Base-by-base conservation (phyloP, 768 basidiomycete genomes). In the Phylloporus sp. region DNA sequence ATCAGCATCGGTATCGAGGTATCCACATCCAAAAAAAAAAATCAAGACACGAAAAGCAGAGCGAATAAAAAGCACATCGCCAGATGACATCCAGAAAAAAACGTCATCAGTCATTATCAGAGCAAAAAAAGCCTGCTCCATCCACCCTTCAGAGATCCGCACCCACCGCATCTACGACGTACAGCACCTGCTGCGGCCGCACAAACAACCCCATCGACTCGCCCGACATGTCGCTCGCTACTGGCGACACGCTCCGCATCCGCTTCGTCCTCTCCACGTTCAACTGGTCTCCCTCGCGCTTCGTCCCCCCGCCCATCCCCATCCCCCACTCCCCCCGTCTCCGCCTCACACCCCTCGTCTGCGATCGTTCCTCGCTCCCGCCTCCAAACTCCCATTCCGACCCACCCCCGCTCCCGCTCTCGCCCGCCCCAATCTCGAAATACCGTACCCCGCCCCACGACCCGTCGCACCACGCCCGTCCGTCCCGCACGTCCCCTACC, bases 401-500 rank as follows among this genome's bases (percentile, higher is more conserved):
- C 11, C 76, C 71, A 4, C 64, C 70, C 13, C 64, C 64, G 4
- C n/a, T n/a, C n/a, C n/a, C n/a, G n/a, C n/a, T n/a, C n/a, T n/a
- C n/a, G n/a, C n/a, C n/a, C n/a, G n/a, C n/a, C n/a, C 79, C 79
- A 52, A 90, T 82, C 50, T 92, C 88, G 58, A 93, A 93, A 65
- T 91, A 92, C 21, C 82, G 77, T 35, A 90, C 70, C 0, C 90
- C 91, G 23, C 80, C 81, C 82, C 85, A 86, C 0, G 78, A 76
- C 1, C 91, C 91, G 55, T 94, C 90, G 59, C 89, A 78, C 90
- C 90, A 93, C 48, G 78, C 79, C n/a, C 85, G 71, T n/a, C 77
- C 82, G 23, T 80, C 76, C 13, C 73, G 66, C 43, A 71, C 67
- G 21, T 79, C 76, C 10, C 68, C 71, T 2, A 70, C 68, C 73